Evolutionary conservation across 768 basidiomycete genomes (phyloP).

Genomic region (Cyclocybe cylindracea): DNA sequence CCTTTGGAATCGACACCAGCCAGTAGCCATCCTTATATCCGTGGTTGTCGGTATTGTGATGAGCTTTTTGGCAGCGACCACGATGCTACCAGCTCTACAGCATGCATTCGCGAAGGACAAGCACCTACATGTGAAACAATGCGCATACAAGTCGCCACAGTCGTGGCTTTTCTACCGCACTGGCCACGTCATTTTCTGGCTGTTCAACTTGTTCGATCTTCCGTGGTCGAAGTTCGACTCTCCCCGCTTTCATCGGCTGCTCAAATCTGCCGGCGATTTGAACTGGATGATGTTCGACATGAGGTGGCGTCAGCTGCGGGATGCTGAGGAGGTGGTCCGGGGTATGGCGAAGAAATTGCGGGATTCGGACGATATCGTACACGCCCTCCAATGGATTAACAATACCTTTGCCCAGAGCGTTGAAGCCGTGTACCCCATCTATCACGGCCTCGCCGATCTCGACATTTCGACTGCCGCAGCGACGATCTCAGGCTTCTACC

Average conservation of each 20-base stretch:
- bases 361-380: slow-evolving; percentile 25
- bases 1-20: slow-evolving; percentile 20
- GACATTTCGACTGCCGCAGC: slow-evolving; percentile 22
- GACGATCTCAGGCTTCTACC: slow-evolving; percentile 24
- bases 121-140: slow-evolving; percentile 25
- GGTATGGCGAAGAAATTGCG: slow-evolving; percentile 18
- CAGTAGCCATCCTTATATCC: slow-evolving; percentile 7
- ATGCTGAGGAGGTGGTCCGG: slow-evolving; percentile 24
- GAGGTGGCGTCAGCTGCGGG: slow-evolving; percentile 29
- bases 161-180: slow-evolving; percentile 30
- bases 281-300: slow-evolving; percentile 31
- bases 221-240: slow-evolving; percentile 25
- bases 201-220: slow-evolving; percentile 18
- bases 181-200: slow-evolving; percentile 19
- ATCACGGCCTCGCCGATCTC: slow-evolving; percentile 23
- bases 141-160: slow-evolving; percentile 34
- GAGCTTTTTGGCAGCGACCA: slow-evolving; percentile 24
- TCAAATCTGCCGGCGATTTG: slow-evolving; percentile 25
- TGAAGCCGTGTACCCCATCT: slow-evolving; percentile 27
- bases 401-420: slow-evolving; percentile 27
- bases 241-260: slow-evolving; percentile 22
- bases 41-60: slow-evolving; percentile 18
- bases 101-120: slow-evolving; percentile 23
- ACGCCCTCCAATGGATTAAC: slow-evolving; percentile 30
- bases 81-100: slow-evolving; percentile 26